A percentile compares a stretch with the other conserved stretches of the same genome.
Conservation (phyloP, 495 filamentous ascomycete genomes). For the Lasiosphaeris hirsuta region DNA sequence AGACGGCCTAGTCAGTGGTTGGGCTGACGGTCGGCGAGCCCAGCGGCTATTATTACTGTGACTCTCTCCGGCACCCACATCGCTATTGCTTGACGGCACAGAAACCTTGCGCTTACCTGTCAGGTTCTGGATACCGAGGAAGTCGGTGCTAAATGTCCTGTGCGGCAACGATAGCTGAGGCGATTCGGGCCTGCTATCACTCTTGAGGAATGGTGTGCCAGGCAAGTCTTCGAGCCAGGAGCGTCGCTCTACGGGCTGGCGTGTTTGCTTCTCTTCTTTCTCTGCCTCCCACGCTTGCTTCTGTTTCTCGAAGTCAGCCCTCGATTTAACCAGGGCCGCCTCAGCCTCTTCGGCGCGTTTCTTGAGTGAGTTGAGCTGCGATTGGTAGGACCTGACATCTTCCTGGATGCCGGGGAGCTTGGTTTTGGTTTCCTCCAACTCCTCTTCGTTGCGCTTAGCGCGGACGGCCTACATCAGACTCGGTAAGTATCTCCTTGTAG, state of each 20-base stretch:
- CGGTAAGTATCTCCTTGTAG: conserved; percentile 19
- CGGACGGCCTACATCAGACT: conserved; percentile 58
- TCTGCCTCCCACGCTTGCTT: conserved; percentile 66
- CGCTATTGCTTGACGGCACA: conserved; percentile 43
- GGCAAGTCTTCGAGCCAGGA: conserved; percentile 67
- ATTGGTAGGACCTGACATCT: conserved; percentile 53
- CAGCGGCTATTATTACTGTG: conserved; percentile 21
- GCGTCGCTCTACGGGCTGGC: conserved; percentile 62
- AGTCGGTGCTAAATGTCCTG: conserved; percentile 47
- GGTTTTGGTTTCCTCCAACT: conserved; percentile 69
- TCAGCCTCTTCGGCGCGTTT: conserved; percentile 63
- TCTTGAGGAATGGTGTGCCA: conserved; percentile 33
- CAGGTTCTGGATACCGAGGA: conserved; percentile 42
- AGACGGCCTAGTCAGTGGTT: conserved; percentile 31
- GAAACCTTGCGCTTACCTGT: conserved; percentile 44
- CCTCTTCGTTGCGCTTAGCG: conserved; percentile 73
- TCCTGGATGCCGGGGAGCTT: conserved; percentile 58
- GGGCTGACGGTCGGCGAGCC: conserved; percentile 38
- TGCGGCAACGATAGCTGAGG: conserved; percentile 40
- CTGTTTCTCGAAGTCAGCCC: conserved; percentile 41
- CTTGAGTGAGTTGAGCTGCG: conserved; percentile 62
- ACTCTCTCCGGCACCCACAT: conserved; percentile 29
- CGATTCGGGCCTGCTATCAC: conserved; percentile 45
- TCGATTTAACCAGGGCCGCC: conserved; percentile 54
- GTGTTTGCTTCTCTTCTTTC: conserved; percentile 61